Conservation (phyloP, 805 yeast species). For the Metschnikowia corniflorae region DNA sequence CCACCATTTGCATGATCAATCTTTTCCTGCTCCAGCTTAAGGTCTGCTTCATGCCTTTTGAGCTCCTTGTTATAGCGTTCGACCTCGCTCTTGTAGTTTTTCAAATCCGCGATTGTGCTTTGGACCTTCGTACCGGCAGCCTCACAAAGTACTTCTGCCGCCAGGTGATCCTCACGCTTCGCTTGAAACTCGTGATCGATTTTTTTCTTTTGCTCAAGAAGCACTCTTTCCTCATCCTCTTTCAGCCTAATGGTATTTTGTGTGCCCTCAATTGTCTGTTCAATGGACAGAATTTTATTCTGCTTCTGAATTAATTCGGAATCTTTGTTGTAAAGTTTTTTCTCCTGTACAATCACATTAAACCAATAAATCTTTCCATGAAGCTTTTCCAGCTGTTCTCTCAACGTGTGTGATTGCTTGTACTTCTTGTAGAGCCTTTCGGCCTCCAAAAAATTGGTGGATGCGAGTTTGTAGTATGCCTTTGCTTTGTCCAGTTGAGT, state of each 20-base stretch:
- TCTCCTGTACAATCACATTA: conserved; percentile 32
- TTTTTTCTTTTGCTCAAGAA: conserved; percentile 1
- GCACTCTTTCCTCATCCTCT: neutral
- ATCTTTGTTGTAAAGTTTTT: conserved; percentile 20
- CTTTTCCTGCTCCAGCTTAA: conserved; percentile 33
- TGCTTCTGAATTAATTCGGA: conserved; percentile 13
- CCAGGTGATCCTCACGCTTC: conserved; percentile 2
- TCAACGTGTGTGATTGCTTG: conserved; percentile 31
- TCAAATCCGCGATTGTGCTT: conserved; percentile 10
- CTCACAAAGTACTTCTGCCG: conserved; percentile 7
- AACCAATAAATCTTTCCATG: conserved; percentile 43
- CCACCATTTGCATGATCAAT: conserved; percentile 44
- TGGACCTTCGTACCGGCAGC: conserved; percentile 12
- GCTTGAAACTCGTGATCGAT: conserved; percentile 1
- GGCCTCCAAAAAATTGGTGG: conserved; percentile 27
- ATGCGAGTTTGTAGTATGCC: conserved; percentile 24
- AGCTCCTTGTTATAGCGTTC: conserved; percentile 12
- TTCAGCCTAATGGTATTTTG: neutral
- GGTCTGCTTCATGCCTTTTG: conserved; percentile 18
- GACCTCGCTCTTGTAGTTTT: conserved; percentile 21
- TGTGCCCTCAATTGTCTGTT: conserved; percentile 20
- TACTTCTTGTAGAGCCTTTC: conserved; percentile 31
- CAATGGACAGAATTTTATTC: conserved; percentile 15
- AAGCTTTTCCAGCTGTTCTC: conserved; percentile 30
- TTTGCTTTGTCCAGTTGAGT: conserved; percentile 26